Percentiles rank a stretch among this genome's conserved stretches.
Evolutionary conservation across 1,284 basidiomycete genomes (phyloP).

Genomic region (Cryptococcus sp.): DNA sequence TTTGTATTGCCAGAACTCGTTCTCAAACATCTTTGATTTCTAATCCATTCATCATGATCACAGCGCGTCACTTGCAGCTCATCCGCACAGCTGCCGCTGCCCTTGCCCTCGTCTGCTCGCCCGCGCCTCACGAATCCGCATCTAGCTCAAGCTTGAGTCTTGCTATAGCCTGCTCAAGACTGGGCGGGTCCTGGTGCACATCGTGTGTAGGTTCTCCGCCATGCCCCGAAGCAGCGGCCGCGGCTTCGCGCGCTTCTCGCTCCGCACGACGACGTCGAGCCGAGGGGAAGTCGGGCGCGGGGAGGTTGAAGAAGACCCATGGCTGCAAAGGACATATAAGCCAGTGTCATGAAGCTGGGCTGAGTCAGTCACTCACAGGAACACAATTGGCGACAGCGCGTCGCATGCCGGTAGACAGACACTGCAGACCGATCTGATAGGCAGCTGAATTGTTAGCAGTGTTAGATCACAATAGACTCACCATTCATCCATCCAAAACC

Average conservation of each 20-base stretch:
- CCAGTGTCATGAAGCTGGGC: neutral
- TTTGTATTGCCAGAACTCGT: no score
- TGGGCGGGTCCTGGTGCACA: constrained; percentile 40
- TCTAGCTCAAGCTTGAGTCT: constrained; percentile 30
- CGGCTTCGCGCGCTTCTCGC: constrained; percentile 56
- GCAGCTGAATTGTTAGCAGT: constrained; percentile 62
- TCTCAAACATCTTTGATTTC: no score
- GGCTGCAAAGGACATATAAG: constrained; percentile 19
- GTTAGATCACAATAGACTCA: constrained; percentile 37
- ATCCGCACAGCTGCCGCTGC: no score
- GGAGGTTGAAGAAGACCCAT: constrained; percentile 50
- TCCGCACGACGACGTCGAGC: constrained; percentile 52
- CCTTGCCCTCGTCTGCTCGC: no score
- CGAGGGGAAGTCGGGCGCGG: constrained; percentile 60
- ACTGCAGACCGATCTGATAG: constrained; percentile 92
- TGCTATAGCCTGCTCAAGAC: constrained; percentile 39
- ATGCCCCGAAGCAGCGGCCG: constrained; percentile 56
- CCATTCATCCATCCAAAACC: constrained; percentile 98
- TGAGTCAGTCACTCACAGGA: constrained; percentile 31
- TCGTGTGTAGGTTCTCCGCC: constrained; percentile 37
- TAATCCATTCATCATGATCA: no score
- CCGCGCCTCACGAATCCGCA: no score
- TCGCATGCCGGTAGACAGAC: constrained; percentile 89
- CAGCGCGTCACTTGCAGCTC: no score
- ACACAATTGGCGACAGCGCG: constrained; percentile 85